A percentile compares a stretch with the other conserved stretches of the same genome.
phyloP scores from a whole-genome alignment of 176 grass and related monocot genomes.

The Zea luxurians region DNA sequence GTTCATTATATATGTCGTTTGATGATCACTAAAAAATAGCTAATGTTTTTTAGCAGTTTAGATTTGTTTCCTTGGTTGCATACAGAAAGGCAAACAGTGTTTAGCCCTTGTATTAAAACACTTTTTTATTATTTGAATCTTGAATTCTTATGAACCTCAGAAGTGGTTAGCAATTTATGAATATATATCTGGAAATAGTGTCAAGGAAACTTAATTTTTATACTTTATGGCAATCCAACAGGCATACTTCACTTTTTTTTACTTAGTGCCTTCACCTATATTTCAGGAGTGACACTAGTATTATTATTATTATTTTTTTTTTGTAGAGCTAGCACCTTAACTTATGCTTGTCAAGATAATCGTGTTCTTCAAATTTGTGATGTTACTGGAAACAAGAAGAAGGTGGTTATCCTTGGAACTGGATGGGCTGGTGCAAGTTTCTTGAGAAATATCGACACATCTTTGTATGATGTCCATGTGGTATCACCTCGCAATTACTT shows the following conservation, averaged over 20 bases:
- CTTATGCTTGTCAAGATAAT: constrained; percentile 69
- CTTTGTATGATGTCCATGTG: constrained; percentile 89
- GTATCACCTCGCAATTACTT: constrained; percentile 97
- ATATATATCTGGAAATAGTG: not conserved
- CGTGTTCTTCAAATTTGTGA: constrained; percentile 43
- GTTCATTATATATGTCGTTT: not conserved
- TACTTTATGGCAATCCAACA: not conserved
- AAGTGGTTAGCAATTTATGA: not conserved
- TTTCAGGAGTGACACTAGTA: constrained; percentile 5
- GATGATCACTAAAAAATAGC: not conserved
- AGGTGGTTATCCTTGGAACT: constrained; percentile 83
- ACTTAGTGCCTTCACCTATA: not conserved
- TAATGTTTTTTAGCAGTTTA: not conserved
- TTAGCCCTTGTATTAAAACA: not conserved
- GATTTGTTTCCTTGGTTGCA: not conserved
- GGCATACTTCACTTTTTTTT: not conserved
- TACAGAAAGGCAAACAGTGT: not conserved
- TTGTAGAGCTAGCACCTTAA: constrained; percentile 65
- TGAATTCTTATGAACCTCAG: not conserved
- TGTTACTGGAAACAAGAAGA: constrained; percentile 66
- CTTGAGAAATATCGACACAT: constrained; percentile 82
- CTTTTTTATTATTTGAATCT: not conserved
- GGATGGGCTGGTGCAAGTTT: constrained; percentile 91
- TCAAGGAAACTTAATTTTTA: not conserved
- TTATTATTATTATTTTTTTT: not conserved